Percentiles rank a stretch among this genome's conserved stretches.
These are phyloP conservation scores for Komagataella pastoris DNA, from an alignment of 805 yeast species.

Conservation along the genomic window DNA sequence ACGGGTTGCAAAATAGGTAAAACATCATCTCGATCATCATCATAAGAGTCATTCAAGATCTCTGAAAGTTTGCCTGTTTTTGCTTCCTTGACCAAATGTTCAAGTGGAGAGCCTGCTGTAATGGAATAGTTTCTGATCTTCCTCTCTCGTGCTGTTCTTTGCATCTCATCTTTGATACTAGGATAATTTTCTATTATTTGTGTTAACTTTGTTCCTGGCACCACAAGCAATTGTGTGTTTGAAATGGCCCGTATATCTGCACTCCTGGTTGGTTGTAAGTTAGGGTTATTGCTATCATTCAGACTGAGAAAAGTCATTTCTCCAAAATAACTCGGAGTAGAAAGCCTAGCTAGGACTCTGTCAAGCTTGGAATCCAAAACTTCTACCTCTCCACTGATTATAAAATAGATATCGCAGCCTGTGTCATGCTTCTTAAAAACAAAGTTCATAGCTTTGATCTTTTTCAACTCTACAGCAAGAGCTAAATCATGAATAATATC, in stretches of 20 bases:
- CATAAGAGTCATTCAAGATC: conserved; percentile 6
- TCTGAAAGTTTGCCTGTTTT: conserved; percentile 6
- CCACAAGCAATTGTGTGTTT: conserved; percentile 44
- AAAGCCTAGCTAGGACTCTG: conserved; percentile 42
- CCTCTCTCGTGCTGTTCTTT: conserved; percentile 44
- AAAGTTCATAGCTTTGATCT: conserved; percentile 41
- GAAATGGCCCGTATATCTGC: conserved; percentile 56
- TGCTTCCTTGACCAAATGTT: background rate
- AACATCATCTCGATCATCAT: background rate
- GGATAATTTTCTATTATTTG: conserved; percentile 47
- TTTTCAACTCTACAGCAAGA: conserved; percentile 42
- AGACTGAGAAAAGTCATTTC: conserved; percentile 55
- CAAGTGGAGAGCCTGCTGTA: background rate
- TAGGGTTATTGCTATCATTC: conserved; percentile 12
- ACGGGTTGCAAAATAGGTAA: background rate
- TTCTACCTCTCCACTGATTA: conserved; percentile 60
- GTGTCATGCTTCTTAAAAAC: conserved; percentile 45
- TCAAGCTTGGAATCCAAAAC: conserved; percentile 30
- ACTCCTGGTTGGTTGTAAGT: conserved; percentile 24
- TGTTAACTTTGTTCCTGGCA: conserved; percentile 41
- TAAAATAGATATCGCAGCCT: conserved; percentile 55
- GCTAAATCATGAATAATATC: conserved; percentile 53
- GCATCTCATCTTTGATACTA: conserved; percentile 42
- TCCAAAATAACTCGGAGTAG: conserved; percentile 58
- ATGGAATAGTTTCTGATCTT: conserved; percentile 16